phyloP scores from a whole-genome alignment of 2,329 filamentous ascomycete species.

The Macroventuria anomochaeta region DNA sequence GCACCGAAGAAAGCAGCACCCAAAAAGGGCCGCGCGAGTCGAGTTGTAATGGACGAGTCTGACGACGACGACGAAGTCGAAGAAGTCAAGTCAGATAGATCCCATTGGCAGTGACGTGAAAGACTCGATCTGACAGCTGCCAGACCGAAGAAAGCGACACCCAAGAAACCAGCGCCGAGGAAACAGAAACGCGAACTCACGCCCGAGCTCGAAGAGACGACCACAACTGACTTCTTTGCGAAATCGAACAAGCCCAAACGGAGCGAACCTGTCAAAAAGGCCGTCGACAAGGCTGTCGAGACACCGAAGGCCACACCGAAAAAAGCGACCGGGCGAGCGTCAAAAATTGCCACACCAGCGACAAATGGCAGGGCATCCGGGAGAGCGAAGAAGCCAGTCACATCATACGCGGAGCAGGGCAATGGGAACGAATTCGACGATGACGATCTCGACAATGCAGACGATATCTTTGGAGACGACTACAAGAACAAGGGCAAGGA shows the following conservation, averaged over 20 bases:
- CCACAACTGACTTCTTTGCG: slow-evolving; percentile 69
- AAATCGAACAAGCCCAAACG: slow-evolving; percentile 63
- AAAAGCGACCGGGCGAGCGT: slow-evolving; percentile 40
- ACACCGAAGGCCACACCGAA: slow-evolving; percentile 45
- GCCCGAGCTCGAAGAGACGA: slow-evolving; percentile 63
- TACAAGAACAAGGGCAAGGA: slow-evolving; percentile 68
- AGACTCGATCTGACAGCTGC: slow-evolving; percentile 28
- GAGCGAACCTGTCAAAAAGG: slow-evolving; percentile 51
- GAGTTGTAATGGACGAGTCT: slow-evolving; percentile 72
- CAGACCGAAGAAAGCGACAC: slow-evolving; percentile 52
- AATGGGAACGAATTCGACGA: slow-evolving; percentile 62
- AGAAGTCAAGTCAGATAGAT: slow-evolving; percentile 39
- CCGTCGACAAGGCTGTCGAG: slow-evolving; percentile 31
- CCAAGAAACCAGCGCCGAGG: slow-evolving; percentile 65
- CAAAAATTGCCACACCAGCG: slow-evolving; percentile 44
- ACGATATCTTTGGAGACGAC: slow-evolving; percentile 83
- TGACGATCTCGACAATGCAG: slow-evolving; percentile 63
- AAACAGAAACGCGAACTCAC: slow-evolving; percentile 60
- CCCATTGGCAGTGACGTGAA: slow-evolving; percentile 4
- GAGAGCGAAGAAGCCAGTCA: slow-evolving; percentile 53
- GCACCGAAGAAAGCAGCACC: slow-evolving; percentile 46
- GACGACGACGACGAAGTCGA: slow-evolving; percentile 68
- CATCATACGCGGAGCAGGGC: slow-evolving; percentile 62
- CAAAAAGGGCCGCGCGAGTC: slow-evolving; percentile 51
- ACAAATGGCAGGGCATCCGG: slow-evolving; percentile 47